Conservation (phyloP, 2,329 filamentous ascomycete species). For the Paramyrothecium roridum region DNA sequence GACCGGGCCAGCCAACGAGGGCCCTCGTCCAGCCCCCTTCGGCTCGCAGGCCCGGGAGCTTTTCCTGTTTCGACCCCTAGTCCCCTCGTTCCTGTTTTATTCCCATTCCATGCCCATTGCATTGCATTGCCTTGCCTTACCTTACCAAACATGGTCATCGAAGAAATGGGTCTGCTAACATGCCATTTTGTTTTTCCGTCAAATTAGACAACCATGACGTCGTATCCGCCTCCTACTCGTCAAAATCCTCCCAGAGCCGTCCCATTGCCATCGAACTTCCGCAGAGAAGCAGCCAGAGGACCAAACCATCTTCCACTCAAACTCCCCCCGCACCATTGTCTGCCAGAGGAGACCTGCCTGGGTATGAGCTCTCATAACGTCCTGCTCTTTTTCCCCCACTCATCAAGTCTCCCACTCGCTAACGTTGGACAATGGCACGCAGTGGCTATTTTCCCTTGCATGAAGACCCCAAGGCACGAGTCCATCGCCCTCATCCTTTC, state of each 20-base stretch:
- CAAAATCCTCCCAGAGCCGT: slow-evolving; percentile 25
- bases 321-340: slow-evolving; percentile 50
- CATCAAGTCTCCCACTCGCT: not conserved
- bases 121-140: not conserved
- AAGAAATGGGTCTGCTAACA: not conserved
- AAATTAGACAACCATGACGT: slow-evolving; percentile 3
- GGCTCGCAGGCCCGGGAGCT: not conserved
- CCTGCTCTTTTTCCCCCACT: not conserved
- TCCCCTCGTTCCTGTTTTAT: not conserved
- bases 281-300: slow-evolving; percentile 33
- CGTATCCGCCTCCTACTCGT: slow-evolving; percentile 15
- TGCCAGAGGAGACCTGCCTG: slow-evolving; percentile 55
- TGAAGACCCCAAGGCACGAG: slow-evolving; percentile 46
- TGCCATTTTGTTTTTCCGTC: not conserved
- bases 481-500: slow-evolving; percentile 52
- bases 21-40: not conserved
- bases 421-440: not conserved
- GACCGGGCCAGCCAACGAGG: too few species aligned
- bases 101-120: not conserved
- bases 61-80: not conserved
- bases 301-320: slow-evolving; percentile 28
- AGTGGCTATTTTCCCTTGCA: slow-evolving; percentile 61
- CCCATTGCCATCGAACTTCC: slow-evolving; percentile 55
- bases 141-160: not conserved
- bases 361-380: slow-evolving; percentile 37